Evolutionary conservation across 108 stramenopile species (phyloP).

Genomic region (Skeletonema costatum): DNA sequence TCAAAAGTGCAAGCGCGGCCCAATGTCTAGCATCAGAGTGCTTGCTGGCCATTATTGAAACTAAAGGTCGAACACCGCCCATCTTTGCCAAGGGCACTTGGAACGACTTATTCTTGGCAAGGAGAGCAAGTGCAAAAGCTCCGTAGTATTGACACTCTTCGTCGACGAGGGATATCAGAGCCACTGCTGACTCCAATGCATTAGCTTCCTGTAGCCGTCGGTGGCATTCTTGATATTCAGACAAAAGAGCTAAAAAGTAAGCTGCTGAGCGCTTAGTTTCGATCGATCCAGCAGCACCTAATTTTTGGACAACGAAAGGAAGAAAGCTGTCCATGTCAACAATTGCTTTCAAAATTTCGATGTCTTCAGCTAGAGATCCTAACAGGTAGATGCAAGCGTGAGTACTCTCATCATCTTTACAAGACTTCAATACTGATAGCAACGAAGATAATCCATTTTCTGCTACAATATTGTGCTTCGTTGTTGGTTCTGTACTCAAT

Average conservation of each 20-base stretch:
- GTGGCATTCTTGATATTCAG: constrained; percentile 72
- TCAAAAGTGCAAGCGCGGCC: constrained; percentile 86
- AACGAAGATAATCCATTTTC: constrained; percentile 67
- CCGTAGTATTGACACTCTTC: constrained; percentile 82
- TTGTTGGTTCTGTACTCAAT: constrained; percentile 49
- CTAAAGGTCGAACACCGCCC: constrained; percentile 78
- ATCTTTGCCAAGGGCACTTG: constrained; percentile 69
- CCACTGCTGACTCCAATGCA: constrained; percentile 62
- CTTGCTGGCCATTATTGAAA: constrained; percentile 71
- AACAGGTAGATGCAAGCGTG: constrained; percentile 67
- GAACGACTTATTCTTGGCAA: constrained; percentile 73
- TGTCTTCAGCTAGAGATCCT: constrained; percentile 69
- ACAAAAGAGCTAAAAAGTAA: constrained; percentile 71
- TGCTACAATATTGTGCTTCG: constrained; percentile 58
- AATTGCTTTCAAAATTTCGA: constrained; percentile 54
- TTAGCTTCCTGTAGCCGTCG: constrained; percentile 52
- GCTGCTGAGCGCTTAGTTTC: constrained; percentile 75
- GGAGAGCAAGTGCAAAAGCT: constrained; percentile 74
- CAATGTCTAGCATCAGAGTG: constrained; percentile 81
- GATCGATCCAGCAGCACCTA: constrained; percentile 51
- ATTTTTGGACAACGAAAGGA: constrained; percentile 49
- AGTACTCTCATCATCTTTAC: constrained; percentile 60
- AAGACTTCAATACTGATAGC: constrained; percentile 43
- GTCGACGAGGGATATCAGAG: constrained; percentile 73
- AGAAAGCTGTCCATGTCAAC: constrained; percentile 60